Percentiles rank a stretch among this genome's conserved stretches.
Evolutionary conservation across 345 rosid species (phyloP).

Genomic region (Eucalyptus melliodora): DNA sequence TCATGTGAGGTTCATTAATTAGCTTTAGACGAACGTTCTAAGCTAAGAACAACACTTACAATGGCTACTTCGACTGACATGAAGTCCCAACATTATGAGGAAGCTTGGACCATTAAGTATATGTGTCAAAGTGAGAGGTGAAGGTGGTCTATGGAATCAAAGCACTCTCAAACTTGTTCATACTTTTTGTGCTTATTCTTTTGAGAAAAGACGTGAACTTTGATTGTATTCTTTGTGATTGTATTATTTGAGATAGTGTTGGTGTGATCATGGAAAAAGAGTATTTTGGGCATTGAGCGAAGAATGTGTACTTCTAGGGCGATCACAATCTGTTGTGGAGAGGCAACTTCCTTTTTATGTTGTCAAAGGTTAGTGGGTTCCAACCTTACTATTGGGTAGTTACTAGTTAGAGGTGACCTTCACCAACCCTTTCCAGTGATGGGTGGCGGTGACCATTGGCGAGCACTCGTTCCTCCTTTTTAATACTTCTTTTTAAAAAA

Average conservation of each 20-base stretch:
- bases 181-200: not conserved
- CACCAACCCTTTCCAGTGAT: not conserved
- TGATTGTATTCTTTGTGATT: not conserved
- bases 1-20: not conserved
- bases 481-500: too few species aligned
- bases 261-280: not conserved
- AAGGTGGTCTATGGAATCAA: not conserved
- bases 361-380: not conserved
- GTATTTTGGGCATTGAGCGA: not conserved
- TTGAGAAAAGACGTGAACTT: not conserved
- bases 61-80: not conserved
- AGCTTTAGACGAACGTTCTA: not conserved
- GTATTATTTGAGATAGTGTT: not conserved
- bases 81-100: not conserved
- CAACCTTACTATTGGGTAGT: too few species aligned
- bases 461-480: not conserved
- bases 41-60: not conserved
- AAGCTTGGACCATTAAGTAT: not conserved
- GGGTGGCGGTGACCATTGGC: accelerated
- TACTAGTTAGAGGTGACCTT: not conserved
- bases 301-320: not conserved
- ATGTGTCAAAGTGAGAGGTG: not conserved
- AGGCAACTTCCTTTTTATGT: not conserved
- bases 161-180: not conserved
- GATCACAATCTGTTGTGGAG: not conserved